phyloP scores from a whole-genome alignment of 805 yeast species.

The Geotrichum ghanense region DNA sequence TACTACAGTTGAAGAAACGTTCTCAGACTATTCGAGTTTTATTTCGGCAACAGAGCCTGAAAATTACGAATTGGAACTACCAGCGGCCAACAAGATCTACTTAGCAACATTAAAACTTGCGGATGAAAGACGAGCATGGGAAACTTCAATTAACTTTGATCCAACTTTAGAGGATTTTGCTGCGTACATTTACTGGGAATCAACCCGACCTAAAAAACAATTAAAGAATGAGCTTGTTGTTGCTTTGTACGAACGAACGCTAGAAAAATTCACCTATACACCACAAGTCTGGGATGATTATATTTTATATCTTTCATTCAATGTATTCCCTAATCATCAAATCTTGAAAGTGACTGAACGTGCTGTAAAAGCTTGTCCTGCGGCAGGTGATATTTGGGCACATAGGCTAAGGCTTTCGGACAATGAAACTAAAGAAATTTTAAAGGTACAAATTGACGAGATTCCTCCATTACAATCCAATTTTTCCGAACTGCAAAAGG shows the following conservation, averaged over 20 bases:
- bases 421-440: constrained; percentile 5
- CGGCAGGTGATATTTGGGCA: constrained; percentile 19
- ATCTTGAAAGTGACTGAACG: constrained; percentile 11
- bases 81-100: constrained; percentile 15
- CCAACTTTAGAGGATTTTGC: constrained; percentile 14
- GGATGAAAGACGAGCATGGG: constrained; percentile 11
- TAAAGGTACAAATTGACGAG: constrained; percentile 3
- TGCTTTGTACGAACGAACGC: constrained; percentile 21
- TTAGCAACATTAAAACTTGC: constrained; percentile 9
- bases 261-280: constrained; percentile 7
- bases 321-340: constrained; percentile 2
- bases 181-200: constrained; percentile 18
- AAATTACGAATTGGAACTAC: constrained; percentile 18
- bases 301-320: constrained; percentile 15
- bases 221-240: constrained; percentile 9
- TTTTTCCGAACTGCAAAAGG: constrained; percentile 7
- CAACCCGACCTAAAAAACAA: constrained; percentile 11
- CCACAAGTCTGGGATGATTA: constrained; percentile 22
- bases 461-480: neutral
- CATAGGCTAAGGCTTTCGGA: constrained; percentile 9
- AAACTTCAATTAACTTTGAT: constrained; percentile 6
- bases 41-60: constrained; percentile 15
- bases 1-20: constrained; percentile 16
- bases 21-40: constrained; percentile 19
- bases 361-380: constrained; percentile 18